A percentile compares a stretch with the other conserved stretches of the same genome.
phyloP scores from a whole-genome alignment of 2,329 filamentous ascomycete species.

The Aspergillus eucalypticola region DNA sequence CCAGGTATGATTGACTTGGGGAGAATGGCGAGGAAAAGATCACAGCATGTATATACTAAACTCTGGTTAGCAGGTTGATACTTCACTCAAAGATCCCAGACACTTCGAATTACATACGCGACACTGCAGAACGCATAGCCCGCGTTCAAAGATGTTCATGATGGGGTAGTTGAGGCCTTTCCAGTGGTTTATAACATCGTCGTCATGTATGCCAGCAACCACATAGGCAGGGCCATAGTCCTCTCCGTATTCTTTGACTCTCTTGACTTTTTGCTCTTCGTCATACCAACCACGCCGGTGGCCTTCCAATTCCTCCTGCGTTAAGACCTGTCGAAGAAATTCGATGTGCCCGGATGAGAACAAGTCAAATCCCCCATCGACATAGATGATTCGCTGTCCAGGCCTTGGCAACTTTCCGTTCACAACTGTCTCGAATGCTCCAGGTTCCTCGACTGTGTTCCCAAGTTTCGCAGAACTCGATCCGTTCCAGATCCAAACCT shows the following conservation, averaged over 20 bases:
- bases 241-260: conserved; percentile 62
- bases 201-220: conserved; percentile 92
- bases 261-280: conserved; percentile 62
- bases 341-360: conserved; percentile 98
- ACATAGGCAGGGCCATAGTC: conserved; percentile 84
- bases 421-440: conserved; percentile 68
- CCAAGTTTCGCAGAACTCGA: conserved; percentile 38
- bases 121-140: conserved; percentile 93
- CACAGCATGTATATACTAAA: conserved; percentile 79
- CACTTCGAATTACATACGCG: conserved; percentile 58
- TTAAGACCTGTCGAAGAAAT: conserved; percentile 77
- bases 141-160: conserved; percentile 98
- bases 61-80: conserved; percentile 7
- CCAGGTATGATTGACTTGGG: conserved; percentile 76
- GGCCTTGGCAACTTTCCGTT: conserved; percentile 68
- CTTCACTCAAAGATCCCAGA: not conserved
- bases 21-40: conserved; percentile 89
- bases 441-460: conserved; percentile 57
- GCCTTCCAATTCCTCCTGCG: conserved; percentile 70
- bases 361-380: conserved; percentile 94
- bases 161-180: conserved; percentile 98
- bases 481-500: conserved; percentile 80
- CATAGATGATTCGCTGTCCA: conserved; percentile 86
- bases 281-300: conserved; percentile 72
- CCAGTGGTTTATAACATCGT: conserved; percentile 92